Base-by-base conservation (phyloP, 306 rosid species). In the Glycine latifolia region DNA sequence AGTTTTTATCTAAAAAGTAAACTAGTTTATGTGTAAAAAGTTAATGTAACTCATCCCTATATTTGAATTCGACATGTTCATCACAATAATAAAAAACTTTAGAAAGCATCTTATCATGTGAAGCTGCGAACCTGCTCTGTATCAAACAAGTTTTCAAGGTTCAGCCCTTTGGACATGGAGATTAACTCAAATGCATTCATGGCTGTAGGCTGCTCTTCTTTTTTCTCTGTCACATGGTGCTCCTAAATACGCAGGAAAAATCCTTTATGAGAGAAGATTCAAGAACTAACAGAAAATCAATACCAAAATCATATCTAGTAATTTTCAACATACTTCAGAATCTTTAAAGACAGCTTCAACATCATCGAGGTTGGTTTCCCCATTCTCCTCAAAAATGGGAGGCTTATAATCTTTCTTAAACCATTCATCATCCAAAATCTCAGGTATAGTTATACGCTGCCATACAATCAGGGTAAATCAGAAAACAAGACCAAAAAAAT, bases 271-370 rank as follows among this genome's bases (percentile, higher is more conserved):
- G 82, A 82, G 8, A 80, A 87, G 13, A 79, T 35, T 49, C 62
- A 66, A 54, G 66, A 75, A 71, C 48, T 71, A 53, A 79, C 52
- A 81, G 16, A 71, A 59, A 82, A 43, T 41, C 72, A 46, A 58
- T 43, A 50, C 59, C 56, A 56, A 31, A 79, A 65, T 43, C 47
- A 75, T 67, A 61, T 69, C 13, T 50, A 50, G 17, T 50, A 13
- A 80, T 87, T 72, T 63, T 86, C 53, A 67, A 84, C 98, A 69
- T 91, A 95, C 99, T 86, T 90, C 98, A 20, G 90, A 91, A 87
- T 95, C 99, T 83, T 92, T 90, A 60, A 95, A 93, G 85, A 93
- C 99, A 43, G 99, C 99, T 87, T 95, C 99, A 11, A 95, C 92
- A 70, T 95, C 99, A 50, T 95, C 99, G 44, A 93, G 91, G 88